Base-by-base conservation (phyloP, 1,284 basidiomycete species). In the Gomphus sp. region DNA sequence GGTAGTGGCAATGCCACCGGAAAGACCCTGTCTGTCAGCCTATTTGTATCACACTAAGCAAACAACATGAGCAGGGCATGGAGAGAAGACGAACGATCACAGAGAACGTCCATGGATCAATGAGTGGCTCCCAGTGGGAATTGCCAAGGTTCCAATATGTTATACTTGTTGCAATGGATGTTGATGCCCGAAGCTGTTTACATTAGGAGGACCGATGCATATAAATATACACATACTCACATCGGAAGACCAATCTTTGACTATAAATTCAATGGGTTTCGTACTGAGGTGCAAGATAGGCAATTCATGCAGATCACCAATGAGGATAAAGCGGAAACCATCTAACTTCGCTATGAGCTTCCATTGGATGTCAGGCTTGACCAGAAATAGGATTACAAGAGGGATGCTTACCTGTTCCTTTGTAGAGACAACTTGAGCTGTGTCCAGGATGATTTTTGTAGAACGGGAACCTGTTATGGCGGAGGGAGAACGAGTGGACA, bases 111-210 rank as follows among this genome's bases (percentile, higher is more conserved):
- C 97, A 99, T 0, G 97, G 97, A 69, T 99, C 97, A 66, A 98
- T 91, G 55, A 99, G 74, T n/a, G 98, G 97, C 73, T 99, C 97
- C 93, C 97, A 99, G 69, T 99, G 94, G 52, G 97, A 99, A 69
- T 98, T 96, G 33, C 90, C 88, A 58, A 99, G 74, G 72, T 99
- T 99, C 91, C 93, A 99, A 70, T 97, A 99, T 64, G 89, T 93
- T 69, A 98, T 89, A 58, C 88, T 85, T 2, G 85, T 85, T 18
- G 85, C 85, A 64, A 97, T 76, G 0, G 89, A 87, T 0, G 87
- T 91, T 4, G 84, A 86, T 9, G 91, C 87, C 69, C 88, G 87
- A 52, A 97, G 73, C 92, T 96, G 63, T 36, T 58, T 34, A 45
- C 22, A 12, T 45, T 43, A 61, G 58, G 61, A 55, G 41, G 16